Evolutionary conservation across 2,329 filamentous ascomycete species (phyloP).

Genomic region (Trichoderma pleuroti): DNA sequence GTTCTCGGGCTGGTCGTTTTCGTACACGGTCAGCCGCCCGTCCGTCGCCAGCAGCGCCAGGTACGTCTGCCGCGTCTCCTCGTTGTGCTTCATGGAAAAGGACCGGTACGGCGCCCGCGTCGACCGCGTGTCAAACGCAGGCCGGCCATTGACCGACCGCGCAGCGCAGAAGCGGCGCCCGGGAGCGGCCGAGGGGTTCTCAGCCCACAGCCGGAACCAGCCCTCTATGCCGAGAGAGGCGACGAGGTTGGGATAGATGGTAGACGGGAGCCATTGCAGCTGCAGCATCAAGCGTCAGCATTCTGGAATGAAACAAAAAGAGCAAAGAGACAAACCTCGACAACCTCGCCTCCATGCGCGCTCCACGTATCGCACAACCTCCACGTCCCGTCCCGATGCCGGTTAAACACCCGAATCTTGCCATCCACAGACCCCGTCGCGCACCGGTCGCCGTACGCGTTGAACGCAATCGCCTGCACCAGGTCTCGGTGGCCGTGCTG

Average conservation of each 20-base stretch:
- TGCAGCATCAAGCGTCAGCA: conserved; percentile 33
- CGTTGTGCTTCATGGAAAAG: conserved; percentile 78
- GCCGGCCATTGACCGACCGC: conserved; percentile 47
- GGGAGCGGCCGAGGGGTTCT: conserved; percentile 76
- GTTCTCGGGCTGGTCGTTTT: conserved; percentile 81
- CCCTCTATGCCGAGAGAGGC: conserved; percentile 88
- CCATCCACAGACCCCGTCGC: conserved; percentile 90
- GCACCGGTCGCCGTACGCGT: conserved; percentile 87
- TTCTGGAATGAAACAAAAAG: neutral
- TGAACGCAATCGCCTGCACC: conserved; percentile 83
- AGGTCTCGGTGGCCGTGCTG: conserved; percentile 75
- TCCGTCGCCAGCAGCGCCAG: conserved; percentile 81
- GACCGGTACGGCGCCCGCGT: conserved; percentile 66
- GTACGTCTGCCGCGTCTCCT: conserved; percentile 76
- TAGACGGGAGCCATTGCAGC: conserved; percentile 92
- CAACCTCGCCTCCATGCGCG: conserved; percentile 84
- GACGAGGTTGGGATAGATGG: conserved; percentile 79
- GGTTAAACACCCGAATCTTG: conserved; percentile 86
- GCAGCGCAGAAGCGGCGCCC: conserved; percentile 74
- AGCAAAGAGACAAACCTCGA: conserved; percentile 66
- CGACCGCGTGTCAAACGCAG: conserved; percentile 55
- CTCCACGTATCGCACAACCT: conserved; percentile 81
- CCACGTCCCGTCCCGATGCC: conserved; percentile 75
- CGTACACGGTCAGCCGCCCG: conserved; percentile 74
- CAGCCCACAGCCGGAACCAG: conserved; percentile 87